Evolutionary conservation across 2,329 filamentous ascomycete genomes (phyloP).

Genomic region (Sclerotinia spermophila): DNA sequence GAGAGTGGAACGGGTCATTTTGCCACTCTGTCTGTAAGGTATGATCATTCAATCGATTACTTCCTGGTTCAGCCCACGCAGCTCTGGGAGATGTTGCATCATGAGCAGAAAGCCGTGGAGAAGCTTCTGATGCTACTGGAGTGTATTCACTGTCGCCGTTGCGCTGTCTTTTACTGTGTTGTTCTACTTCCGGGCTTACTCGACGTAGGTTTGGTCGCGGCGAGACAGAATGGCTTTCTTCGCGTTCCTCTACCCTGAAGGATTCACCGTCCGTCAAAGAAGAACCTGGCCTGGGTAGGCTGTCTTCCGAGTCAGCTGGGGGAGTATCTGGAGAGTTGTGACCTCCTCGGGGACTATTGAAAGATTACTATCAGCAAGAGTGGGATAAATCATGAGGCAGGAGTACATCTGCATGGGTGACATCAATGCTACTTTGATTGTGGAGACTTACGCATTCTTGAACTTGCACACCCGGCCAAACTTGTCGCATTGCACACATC

Average conservation of each 20-base stretch:
- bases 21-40: conserved; percentile 30
- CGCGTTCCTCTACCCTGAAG: conserved; percentile 32
- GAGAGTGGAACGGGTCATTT: conserved; percentile 49
- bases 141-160: conserved; percentile 35
- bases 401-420: background rate
- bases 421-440: background rate
- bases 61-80: conserved; percentile 26
- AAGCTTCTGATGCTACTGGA: conserved; percentile 34
- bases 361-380: conserved; percentile 39
- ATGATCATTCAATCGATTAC: conserved; percentile 21
- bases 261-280: conserved; percentile 34
- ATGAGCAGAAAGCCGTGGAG: conserved; percentile 29
- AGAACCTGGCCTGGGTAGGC: conserved; percentile 30
- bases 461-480: conserved; percentile 82
- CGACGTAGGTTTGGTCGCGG: conserved; percentile 30
- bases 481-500: conserved; percentile 89
- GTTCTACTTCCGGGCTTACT: conserved; percentile 33
- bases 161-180: conserved; percentile 35
- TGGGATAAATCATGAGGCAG: background rate
- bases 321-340: conserved; percentile 38
- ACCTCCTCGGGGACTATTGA: conserved; percentile 36
- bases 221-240: conserved; percentile 32
- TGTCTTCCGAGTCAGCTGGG: conserved; percentile 36
- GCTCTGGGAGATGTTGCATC: conserved; percentile 28
- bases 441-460: conserved; percentile 70